Base-by-base conservation (phyloP, 2,329 filamentous ascomycete species). In the Fusarium clavum region DNA sequence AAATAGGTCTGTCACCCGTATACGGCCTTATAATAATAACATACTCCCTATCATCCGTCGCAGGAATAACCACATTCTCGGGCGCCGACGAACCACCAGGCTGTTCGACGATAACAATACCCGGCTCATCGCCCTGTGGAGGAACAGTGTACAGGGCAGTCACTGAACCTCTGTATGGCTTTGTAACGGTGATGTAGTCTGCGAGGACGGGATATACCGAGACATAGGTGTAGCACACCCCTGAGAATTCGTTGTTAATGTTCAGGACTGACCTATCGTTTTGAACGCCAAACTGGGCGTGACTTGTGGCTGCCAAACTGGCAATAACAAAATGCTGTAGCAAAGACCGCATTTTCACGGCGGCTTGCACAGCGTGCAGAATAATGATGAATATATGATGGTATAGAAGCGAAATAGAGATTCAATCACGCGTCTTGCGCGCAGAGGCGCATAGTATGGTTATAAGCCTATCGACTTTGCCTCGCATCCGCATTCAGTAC, bases 161-260 rank as follows among this genome's bases (percentile, higher is more conserved):
- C 3, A 65, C 55, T n/a, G 62, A 64, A 8, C 72, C 72, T 48
- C 58, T 55, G 30, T 73, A 72, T 14, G 57, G 57, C n/a, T 55
- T 65, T 24, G 71, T 75, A 7, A 75, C 52, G 4, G 73, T 75
- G 6, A 75, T 64, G 25, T 75, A 75, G 18, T 67, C 60, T 43
- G 60, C 73, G 24, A 71, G 64, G 27, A 75, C 67, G 12, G 73
- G 73, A 34, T 75, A 75, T 2, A 72, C 69, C 16, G 73, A 75
- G 40, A 75, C 67, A 46, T 75, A 75, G n/a, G 73, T 75, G 58
- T 75, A 75, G 10, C 72, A 75, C 18, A 75, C 67, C 8, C 71
- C 71, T 45, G 66, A 62, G 16, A 59, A 61, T 6, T 75, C 61
- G 45, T 69, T 72, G 49, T 71, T 72, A 61, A 72, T 67, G 38